Conservation (phyloP, 2,329 filamentous ascomycete genomes). For the Fusarium odoratissimum region DNA sequence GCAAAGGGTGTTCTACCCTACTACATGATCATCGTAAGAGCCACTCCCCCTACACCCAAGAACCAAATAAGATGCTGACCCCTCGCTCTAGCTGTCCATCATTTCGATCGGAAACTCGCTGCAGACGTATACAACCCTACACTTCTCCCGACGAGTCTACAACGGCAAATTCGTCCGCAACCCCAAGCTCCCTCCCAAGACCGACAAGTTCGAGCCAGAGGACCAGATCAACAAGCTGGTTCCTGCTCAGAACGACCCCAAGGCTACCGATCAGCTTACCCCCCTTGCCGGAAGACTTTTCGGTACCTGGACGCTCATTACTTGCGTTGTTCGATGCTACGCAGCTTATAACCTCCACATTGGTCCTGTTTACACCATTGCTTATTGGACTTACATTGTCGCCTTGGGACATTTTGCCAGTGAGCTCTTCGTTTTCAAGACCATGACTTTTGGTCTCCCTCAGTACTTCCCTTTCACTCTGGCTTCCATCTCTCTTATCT, state of each 20-base stretch:
- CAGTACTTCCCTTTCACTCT: slow-evolving; percentile 67
- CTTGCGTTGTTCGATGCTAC: slow-evolving; percentile 81
- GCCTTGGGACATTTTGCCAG: slow-evolving; percentile 82
- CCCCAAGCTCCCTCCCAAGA: slow-evolving; percentile 55
- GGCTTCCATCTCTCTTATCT: slow-evolving; percentile 63
- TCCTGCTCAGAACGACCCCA: slow-evolving; percentile 57
- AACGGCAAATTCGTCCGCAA: slow-evolving; percentile 70
- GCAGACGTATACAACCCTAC: slow-evolving; percentile 83
- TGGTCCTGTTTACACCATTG: slow-evolving; percentile 80
- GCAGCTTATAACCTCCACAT: slow-evolving; percentile 84
- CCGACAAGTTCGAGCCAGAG: slow-evolving; percentile 60
- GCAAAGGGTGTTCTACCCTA: slow-evolving; percentile 68
- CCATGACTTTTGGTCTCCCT: slow-evolving; percentile 71
- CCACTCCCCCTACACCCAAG: background rate
- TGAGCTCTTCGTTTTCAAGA: slow-evolving; percentile 85
- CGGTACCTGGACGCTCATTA: slow-evolving; percentile 87
- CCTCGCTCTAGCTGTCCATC: slow-evolving; percentile 73
- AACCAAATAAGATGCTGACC: slow-evolving; percentile 22
- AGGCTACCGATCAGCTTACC: slow-evolving; percentile 72
- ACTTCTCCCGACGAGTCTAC: slow-evolving; percentile 90
- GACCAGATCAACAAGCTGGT: slow-evolving; percentile 66
- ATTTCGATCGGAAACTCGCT: slow-evolving; percentile 86
- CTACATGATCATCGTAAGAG: slow-evolving; percentile 67
- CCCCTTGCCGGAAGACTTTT: slow-evolving; percentile 83
- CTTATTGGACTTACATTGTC: slow-evolving; percentile 83